Base-by-base conservation (phyloP, 345 rosid genomes). In the Populus pruinosa region DNA sequence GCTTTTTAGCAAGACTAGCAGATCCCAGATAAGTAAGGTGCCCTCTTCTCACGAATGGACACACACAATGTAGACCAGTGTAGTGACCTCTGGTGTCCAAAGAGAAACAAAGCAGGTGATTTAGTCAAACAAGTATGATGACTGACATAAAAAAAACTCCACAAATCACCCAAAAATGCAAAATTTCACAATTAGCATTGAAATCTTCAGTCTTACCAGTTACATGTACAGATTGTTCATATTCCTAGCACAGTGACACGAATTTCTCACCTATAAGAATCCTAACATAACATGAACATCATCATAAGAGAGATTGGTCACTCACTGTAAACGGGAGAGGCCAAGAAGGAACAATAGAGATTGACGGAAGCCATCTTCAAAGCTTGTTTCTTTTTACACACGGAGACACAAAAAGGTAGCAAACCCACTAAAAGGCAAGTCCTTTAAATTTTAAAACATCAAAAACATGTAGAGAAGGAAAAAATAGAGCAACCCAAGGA, bases 281-380 rank as follows among this genome's bases (percentile, higher is more conserved):
- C 25, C 16, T 5, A n/a, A 0, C 64, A 10, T 59, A n/a, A 59
- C 0, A 4, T n/a, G 27, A 23, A 59, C 16, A 23, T 23, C 8
- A 59, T 6, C 16, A 14, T 47, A 8, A 35, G 23, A 59, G 33
- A 67, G 17, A 43, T 43, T 50, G 18, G 44, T 47, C 41, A 71
- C 82, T 78, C 71, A 84, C 87, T 13, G 84, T 12, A 81, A 78
- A 75, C 29, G 72, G n/a, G 80, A 78, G 43, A 70, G 39, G 63
- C 23, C 72, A 69, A 63, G 3, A 82, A 78, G 55, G 84, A 67
- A 55, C 77, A 56, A 49, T 20, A 78, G 76, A 84, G 70, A 44
- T 69, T 67, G 7, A 74, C 1, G 20, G 79, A 39, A 47, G 73
- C 79, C 78, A 76, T 79, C 66, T 43, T 65, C 50, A 8, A 41